phyloP scores from a whole-genome alignment of 202 grass and related monocot genomes.

The Musa balbisiana region DNA sequence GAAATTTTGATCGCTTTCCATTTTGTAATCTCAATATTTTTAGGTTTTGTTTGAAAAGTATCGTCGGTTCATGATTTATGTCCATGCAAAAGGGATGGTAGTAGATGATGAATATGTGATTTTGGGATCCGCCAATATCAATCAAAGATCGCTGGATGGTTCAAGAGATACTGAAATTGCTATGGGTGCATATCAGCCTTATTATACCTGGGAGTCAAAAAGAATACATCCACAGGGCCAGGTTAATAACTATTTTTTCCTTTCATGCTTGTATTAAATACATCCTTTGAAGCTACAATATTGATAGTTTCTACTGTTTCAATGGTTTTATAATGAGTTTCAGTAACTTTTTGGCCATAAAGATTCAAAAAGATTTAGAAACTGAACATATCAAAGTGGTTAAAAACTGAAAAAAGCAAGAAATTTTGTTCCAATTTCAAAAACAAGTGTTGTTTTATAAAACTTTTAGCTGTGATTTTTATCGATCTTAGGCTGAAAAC shows the following conservation, averaged over 20 bases:
- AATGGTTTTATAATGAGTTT: neutral
- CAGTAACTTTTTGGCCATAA: no score
- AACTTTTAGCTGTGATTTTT: no score
- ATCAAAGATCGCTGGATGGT: conserved; percentile 9
- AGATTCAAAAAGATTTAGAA: neutral
- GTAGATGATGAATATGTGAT: conserved; percentile 18
- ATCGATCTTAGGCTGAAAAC: no score
- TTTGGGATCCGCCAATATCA: conserved; percentile 15
- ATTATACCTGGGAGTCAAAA: conserved; percentile 1
- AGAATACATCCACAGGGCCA: neutral
- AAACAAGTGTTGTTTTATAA: no score
- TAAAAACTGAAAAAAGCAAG: no score
- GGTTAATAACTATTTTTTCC: neutral
- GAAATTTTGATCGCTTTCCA: neutral
- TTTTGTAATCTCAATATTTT: neutral
- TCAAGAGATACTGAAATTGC: conserved; percentile 13
- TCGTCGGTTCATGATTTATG: conserved; percentile 19
- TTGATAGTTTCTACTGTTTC: neutral
- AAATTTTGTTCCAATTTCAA: no score
- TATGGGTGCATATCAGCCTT: conserved; percentile 3
- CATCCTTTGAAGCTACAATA: neutral
- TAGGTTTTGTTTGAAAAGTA: conserved; percentile 1
- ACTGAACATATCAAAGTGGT: neutral
- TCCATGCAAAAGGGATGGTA: conserved; percentile 19
- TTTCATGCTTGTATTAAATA: no score